These are phyloP conservation scores for Coniochaeta sp. DNA, from an alignment of 2,329 filamentous ascomycete genomes.

Conservation along the genomic window DNA sequence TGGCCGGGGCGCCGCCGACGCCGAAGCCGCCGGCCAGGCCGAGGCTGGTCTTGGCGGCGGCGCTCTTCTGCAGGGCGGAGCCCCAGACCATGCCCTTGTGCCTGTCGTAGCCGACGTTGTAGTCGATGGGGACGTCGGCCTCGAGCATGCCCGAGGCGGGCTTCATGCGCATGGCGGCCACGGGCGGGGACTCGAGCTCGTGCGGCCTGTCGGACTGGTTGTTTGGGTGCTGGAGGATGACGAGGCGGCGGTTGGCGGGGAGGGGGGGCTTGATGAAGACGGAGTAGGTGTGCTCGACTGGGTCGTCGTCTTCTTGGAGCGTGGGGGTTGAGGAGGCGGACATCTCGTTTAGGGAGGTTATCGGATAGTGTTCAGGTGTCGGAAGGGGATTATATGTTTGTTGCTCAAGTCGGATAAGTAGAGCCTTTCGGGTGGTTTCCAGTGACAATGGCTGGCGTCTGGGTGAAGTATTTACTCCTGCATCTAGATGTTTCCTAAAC, in stretches of 20 bases:
- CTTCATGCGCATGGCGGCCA: conserved; percentile 76
- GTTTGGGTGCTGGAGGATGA: conserved; percentile 86
- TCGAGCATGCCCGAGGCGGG: conserved; percentile 76
- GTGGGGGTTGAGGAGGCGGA: neutral
- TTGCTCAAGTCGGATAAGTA: too few relatives aligned
- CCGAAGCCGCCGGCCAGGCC: conserved; percentile 69
- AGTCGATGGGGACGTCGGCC: conserved; percentile 80
- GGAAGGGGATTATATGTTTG: neutral
- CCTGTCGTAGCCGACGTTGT: conserved; percentile 69
- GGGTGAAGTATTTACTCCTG: too few relatives aligned
- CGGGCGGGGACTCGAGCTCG: conserved; percentile 51
- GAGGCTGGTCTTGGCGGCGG: conserved; percentile 53
- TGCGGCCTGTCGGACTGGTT: conserved; percentile 51
- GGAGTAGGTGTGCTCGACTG: conserved; percentile 69
- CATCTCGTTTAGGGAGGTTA: neutral
- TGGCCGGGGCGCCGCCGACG: conserved; percentile 37
- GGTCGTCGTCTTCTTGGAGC: conserved; percentile 46
- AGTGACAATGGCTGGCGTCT: too few relatives aligned
- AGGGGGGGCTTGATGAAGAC: conserved; percentile 77
- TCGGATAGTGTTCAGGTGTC: neutral
- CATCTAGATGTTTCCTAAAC: neutral
- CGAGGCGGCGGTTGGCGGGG: conserved; percentile 54
- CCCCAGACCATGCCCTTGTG: conserved; percentile 80
- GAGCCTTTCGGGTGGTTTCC: too few relatives aligned
- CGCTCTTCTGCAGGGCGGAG: conserved; percentile 59